Evolutionary conservation across 306 rosid genomes (phyloP).

Genomic region (Trifolium repens): DNA sequence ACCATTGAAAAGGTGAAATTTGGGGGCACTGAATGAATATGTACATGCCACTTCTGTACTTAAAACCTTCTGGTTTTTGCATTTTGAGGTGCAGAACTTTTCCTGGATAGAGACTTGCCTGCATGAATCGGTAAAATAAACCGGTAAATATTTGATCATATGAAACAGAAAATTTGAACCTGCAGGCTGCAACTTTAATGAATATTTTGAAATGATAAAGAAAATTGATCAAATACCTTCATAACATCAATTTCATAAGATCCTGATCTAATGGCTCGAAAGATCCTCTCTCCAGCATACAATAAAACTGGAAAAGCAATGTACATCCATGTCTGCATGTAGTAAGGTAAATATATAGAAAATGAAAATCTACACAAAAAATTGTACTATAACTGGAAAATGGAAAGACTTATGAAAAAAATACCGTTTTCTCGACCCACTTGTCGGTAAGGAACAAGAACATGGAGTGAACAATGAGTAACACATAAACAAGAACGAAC

Average conservation of each 20-base stretch:
- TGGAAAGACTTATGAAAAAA: neutral
- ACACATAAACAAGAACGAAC: conserved; percentile 79
- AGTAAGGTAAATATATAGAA: conserved; percentile 4
- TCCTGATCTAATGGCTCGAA: conserved; percentile 81
- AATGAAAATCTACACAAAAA: neutral
- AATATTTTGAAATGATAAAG: conserved; percentile 3
- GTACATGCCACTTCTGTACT: conserved; percentile 86
- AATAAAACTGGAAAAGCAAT: conserved; percentile 74
- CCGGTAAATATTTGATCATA: too few relatives aligned
- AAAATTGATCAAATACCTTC: conserved; percentile 60
- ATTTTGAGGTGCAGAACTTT: conserved; percentile 77
- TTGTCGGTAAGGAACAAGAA: conserved; percentile 81
- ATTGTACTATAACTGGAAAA: neutral
- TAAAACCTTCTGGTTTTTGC: conserved; percentile 81
- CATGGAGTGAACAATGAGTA: conserved; percentile 84
- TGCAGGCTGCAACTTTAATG: neutral
- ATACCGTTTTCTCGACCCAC: conserved; percentile 72
- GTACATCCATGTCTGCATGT: conserved; percentile 87
- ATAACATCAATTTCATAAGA: conserved; percentile 68
- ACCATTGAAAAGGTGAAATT: conserved; percentile 86
- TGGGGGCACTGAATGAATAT: conserved; percentile 90
- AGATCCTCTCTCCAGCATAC: conserved; percentile 73
- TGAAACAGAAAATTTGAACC: neutral
- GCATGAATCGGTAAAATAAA: conserved; percentile 9
- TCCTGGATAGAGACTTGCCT: conserved; percentile 76